Base-by-base conservation (phyloP, 495 filamentous ascomycete genomes). In the Wilcoxina mikolae region DNA sequence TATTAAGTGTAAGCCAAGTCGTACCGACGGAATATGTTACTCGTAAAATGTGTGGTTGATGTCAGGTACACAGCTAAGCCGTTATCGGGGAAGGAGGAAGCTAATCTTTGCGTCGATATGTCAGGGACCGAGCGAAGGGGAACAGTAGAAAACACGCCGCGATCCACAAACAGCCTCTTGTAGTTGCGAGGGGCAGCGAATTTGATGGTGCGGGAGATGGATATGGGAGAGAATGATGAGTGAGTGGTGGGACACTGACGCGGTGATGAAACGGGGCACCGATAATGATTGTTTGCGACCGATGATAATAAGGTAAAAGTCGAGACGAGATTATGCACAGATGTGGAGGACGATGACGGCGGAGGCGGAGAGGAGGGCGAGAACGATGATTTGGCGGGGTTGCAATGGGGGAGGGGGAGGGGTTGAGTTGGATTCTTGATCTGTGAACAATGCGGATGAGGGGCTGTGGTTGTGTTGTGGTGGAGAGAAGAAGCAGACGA, bases 1-100 rank as follows among this genome's bases (percentile, higher is more conserved):
- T 48, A 54, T 55, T 43, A 45, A 41, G 56, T 10, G 45, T 58
- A 58, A 48, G 35, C 27, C 54, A 33, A 24, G 33, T 52, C 18
- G 49, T 52, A 41, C 28, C 49, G 49, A 49, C 20, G 33, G 31
- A 39, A 39, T 25, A 38, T 50, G 49, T 38, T 28, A 29, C 23
- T 15, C 23, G 25, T 15, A n/a, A 27, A 38, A 25, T 11, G 24
- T 10, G 29, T 38, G 28, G 49, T 52, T 52, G 49, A 29, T 29
- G 22, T 29, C 22, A 39, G 25, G 25, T 49, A 49, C 46, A 23
- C 46, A 49, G 46, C 46, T 49, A 49, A 29, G 23, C 46, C 46
- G 22, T 43, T 49, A 49, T 49, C 46, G 46, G 46, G 20, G 46
- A n/a, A n/a, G 7, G 7, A 49, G 24, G 46, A 24, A 24, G 43